Base-by-base conservation (phyloP, 2,329 filamentous ascomycete species). In the Magnaporthiopsis rhizophila region DNA sequence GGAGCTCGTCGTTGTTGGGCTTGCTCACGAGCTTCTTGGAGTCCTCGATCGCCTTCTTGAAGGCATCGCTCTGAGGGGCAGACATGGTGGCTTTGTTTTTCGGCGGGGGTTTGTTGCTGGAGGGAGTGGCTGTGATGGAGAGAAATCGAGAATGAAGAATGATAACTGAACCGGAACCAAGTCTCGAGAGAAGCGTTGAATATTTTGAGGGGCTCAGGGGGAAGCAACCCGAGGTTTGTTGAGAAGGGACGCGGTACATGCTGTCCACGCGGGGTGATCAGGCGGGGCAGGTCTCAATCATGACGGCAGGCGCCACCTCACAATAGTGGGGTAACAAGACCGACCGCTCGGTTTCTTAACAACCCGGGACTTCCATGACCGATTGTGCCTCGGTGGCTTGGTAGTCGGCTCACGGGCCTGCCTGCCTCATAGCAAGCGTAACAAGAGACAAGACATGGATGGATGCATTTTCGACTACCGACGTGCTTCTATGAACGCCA, bases 21-120 rank as follows among this genome's bases (percentile, higher is more conserved):
- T 88, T 88, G 69, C 79, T 75, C 69, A 83, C 84, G 68, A 90
- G 81, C 82, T 89, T 88, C 78, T 85, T 86, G 77, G 83, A 86
- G 77, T 90, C 87, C 68, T 72, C 74, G 70, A 83, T 79, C 67
- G 87, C 87, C 74, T 78, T 80, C 69, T 84, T 70, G 79, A 86
- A 87, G 65, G 77, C 80, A 64, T 74, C 73, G 70, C 72, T 78
- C 70, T 76, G 75, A 63, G 74, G 65, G 68, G 72, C 65, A 71
- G 76, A 74, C 79, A 82, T 82, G 68, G 65, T 77, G 57, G 53
- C 18, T 60, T 32, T 53, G 60, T 58, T 21, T n/a, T 63, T 38
- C 26, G 53, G 26, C 53, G 45, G 28, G 28, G 13, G 53, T 34
- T 21, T 21, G 32, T 59, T 30, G 34, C 21, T 3, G n/a, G 8